Evolutionary conservation across 106 monocot genomes (phyloP), one percentile per base, ranked within the genome.

Genomic region (Dendrobium officinale): DNA sequence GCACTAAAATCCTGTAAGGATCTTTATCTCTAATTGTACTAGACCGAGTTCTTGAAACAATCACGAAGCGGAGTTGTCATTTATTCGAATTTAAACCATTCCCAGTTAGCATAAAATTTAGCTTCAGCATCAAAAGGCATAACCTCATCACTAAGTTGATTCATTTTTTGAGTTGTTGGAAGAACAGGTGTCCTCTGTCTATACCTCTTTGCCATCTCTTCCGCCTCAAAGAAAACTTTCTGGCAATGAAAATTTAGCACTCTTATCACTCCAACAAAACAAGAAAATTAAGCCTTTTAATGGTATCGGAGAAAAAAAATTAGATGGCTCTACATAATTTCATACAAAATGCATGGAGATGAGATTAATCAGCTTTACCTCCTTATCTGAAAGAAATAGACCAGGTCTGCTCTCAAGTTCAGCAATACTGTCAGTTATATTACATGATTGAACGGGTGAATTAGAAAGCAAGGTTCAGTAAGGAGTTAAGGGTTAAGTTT

Each of bases 181-280:
- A 88, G 78, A 40, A 85, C 66, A 20, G 73, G 74, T 10, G 87
- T 87, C 31, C 83, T 76, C 67, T 77, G 81, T 58, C 87, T 88
- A 81, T 94, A 97, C 67, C 67, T 84, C 78, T 83, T 87, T 24
- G 94, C 92, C 92, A 92, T 91, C 64, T 90, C 87, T 80, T 97
- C 90, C 3, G 97, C 97, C 86, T 97, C 97, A 22, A 86, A 83
- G 77, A 90, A 97, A 54, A 97, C 92, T 82, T 77, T 94, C 97
- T 97, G 91, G 20, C 43, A 75, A 78, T 18, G 24, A 83, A 15
- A 74, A 42, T 17, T 4, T 13, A 2, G 15, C 61, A 4, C 10
- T 61, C 22, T 22, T n/a, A 10, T 61, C 61, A 61, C 8, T 1
- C 61, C 22, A 22, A 61, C 24, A 61, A 51, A 15, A 51, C 45